Evolutionary conservation across 108 stramenopile genomes (phyloP), one percentile per base, ranked within the genome.

Genomic region (Skeletonema marinoi): DNA sequence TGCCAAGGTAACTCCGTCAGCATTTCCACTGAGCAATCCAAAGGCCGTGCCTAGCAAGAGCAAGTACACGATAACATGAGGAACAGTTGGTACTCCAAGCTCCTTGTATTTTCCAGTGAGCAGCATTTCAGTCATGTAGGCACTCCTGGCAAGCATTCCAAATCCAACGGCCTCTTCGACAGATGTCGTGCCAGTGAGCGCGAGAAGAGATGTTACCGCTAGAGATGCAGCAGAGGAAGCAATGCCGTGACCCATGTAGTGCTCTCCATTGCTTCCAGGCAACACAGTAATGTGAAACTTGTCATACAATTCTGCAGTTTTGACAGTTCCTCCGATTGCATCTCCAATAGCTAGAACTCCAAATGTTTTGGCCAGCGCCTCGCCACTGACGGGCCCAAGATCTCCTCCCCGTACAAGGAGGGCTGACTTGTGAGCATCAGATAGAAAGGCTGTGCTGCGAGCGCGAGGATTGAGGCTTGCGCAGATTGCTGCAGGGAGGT

Each of bases 241-340:
- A n/a, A 74, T n/a, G 44, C 73, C 73, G 42, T 74, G 73, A 4
- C 73, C 73, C 1, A 74, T 13, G 33, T 74, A 74, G 60, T 74
- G 73, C 14, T 74, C 73, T 11, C 65, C 73, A 16, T 54, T 74
- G 32, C 46, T 54, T n/a, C 73, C 66, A 8, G 65, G 65, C 48
- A 44, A 48, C 2, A 74, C 32, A 32, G 29, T 8, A 13, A 74
- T 21, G 13, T 67, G 66, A 35, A 67, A 54, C 30, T 46, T 68
- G 10, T 68, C 50, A 31, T 67, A 74, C 12, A 68, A 4, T n/a
- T 32, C 73, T 16, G 60, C 46, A 8, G 73, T 66, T 0, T 11
- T 56, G 32, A 74, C 42, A 3, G 73, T 68, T 11, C 66, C 66
- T 36, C 46, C 29, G n/a, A 74, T 32, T 17, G 73, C 73, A 51